These are phyloP conservation scores for Apiospora rasikravindrae DNA, from an alignment of 2,329 filamentous ascomycete species.

Conservation along the genomic window DNA sequence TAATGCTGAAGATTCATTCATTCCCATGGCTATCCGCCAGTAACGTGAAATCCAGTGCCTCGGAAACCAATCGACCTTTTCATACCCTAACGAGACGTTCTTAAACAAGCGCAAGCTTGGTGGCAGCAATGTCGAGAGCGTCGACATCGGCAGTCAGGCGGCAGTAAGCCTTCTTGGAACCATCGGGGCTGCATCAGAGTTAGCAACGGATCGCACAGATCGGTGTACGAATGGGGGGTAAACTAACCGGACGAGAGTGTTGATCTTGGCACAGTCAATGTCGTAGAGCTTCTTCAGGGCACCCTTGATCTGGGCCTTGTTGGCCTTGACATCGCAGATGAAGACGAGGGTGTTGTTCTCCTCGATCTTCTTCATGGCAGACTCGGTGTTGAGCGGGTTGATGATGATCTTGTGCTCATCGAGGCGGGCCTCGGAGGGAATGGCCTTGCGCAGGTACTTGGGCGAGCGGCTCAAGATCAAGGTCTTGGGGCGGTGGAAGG, in stretches of 20 bases:
- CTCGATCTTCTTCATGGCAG: conserved; percentile 99
- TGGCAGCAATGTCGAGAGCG: conserved; percentile 98
- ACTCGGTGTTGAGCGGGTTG: conserved; percentile 99
- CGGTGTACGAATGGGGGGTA: no score
- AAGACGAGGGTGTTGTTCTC: conserved; percentile 99
- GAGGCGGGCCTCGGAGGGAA: conserved; percentile 87
- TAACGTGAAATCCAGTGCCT: conserved; percentile 14
- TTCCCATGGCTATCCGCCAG: conserved; percentile 29
- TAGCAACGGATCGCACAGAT: conserved; percentile 18
- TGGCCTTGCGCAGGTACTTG: conserved; percentile 96
- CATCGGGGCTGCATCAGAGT: conserved; percentile 73
- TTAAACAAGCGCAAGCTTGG: conserved; percentile 98
- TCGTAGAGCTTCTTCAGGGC: conserved; percentile 99
- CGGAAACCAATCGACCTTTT: conserved; percentile 25
- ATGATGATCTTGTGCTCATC: conserved; percentile 98
- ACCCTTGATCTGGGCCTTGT: conserved; percentile 99
- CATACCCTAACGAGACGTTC: conserved; percentile 37
- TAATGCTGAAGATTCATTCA: conserved; percentile 37
- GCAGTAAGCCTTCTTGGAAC: conserved; percentile 98
- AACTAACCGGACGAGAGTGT: conserved; percentile 93
- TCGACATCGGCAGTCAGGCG: conserved; percentile 96
- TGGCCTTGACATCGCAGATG: conserved; percentile 95
- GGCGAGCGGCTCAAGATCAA: conserved; percentile 87
- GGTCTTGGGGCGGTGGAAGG: conserved; percentile 98
- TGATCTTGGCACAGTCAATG: conserved; percentile 98